Evolutionary conservation across 108 stramenopile genomes (phyloP).

Genomic region (Nitzschia sp.): DNA sequence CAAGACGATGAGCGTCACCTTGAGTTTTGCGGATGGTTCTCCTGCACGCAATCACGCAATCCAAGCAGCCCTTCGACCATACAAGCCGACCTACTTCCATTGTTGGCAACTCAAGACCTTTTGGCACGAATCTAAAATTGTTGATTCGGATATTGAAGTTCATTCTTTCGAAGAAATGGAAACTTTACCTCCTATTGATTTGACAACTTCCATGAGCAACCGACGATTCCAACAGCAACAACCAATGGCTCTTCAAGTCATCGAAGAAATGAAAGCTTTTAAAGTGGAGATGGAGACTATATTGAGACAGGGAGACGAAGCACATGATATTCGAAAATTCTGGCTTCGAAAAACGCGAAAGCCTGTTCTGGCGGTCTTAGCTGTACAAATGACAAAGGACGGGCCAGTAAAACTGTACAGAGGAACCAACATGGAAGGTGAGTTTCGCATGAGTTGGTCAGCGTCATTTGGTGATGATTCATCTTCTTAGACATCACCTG

Average conservation of each 20-base stretch:
- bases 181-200: constrained; percentile 82
- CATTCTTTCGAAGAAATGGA: constrained; percentile 93
- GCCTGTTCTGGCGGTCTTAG: constrained; percentile 95
- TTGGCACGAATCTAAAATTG: constrained; percentile 91
- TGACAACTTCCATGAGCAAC: constrained; percentile 26
- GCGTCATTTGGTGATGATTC: no score
- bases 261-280: constrained; percentile 90
- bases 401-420: constrained; percentile 73
- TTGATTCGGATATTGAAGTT: constrained; percentile 90
- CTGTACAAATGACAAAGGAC: constrained; percentile 65
- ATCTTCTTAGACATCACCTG: no score
- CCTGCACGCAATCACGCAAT: constrained; percentile 93
- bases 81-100: constrained; percentile 92
- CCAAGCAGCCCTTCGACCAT: constrained; percentile 89
- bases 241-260: constrained; percentile 49
- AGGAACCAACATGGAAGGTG: constrained; percentile 98
- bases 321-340: constrained; percentile 85
- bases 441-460: no score
- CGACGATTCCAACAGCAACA: constrained; percentile 7
- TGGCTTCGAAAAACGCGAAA: constrained; percentile 97
- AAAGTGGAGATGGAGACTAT: constrained; percentile 67
- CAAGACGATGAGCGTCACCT: constrained; percentile 76
- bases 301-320: constrained; percentile 28
- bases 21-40: constrained; percentile 94
- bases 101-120: constrained; percentile 96